Evolutionary conservation across 805 yeast species (phyloP), one percentile per base, ranked within the genome.

Genomic region (Candida montana): DNA sequence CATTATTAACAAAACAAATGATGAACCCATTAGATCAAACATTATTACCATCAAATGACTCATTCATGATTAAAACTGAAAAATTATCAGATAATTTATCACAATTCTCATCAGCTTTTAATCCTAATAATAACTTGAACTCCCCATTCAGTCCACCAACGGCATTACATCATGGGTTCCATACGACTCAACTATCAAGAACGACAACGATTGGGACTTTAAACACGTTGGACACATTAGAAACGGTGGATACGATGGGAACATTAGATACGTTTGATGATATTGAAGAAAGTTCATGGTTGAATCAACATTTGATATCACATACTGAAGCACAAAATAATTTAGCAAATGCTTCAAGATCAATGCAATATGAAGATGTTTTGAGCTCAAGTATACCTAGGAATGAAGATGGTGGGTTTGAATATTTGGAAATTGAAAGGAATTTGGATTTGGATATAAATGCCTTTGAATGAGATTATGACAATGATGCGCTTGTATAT

Each of bases 401-500:
- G 5, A 9, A 17, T 24, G 29, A 17, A 11, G 13, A 26, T 12
- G 20, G 26, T 17, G 41, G 29, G n/a, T 35, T 31, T 17, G 40
- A 35, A 20, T 35, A 35, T 26, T 24, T 32, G 30, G 37, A 36
- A 17, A 34, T 41, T 17, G 35, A 35, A 6, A 32, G 31, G 23
- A 31, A 21, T 24, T 17, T 30, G 34, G 36, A 38, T 17, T 29
- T 30, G 16, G 35, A 42, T 31, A 30, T 26, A 29, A 29, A 31
- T 35, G 33, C 31, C 7, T 35, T 21, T 21, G 24, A 21, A 21
- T 21, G 24, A 21, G 6, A n/a, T n/a, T n/a, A n/a, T n/a, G n/a
- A n/a, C n/a, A n/a, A n/a, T n/a, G n/a, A n/a, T n/a, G n/a, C n/a
- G 24, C 34, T 33, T 40, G 39, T 20, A 35, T 35, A 40, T 40